Evolutionary conservation across 345 rosid species (phyloP).

Genomic region (Linum tenue): DNA sequence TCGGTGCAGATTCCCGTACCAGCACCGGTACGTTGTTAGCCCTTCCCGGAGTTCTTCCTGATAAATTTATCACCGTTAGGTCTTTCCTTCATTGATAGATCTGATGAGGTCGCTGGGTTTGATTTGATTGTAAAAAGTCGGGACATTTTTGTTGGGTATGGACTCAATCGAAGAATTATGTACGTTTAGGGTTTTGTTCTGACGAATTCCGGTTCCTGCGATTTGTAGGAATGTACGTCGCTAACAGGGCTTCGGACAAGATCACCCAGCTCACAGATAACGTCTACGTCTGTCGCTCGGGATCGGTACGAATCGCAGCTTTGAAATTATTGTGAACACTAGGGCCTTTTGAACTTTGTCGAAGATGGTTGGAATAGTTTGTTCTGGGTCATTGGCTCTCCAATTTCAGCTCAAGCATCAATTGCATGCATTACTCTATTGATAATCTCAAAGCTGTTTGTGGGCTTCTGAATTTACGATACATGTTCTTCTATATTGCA

Average conservation of each 20-base stretch:
- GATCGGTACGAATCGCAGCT: conserved; percentile 56
- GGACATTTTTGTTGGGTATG: not conserved
- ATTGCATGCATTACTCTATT: not conserved
- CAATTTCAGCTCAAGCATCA: not conserved
- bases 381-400: not conserved
- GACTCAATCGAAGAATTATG: not conserved
- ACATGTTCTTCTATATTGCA: conserved; percentile 15
- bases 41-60: not conserved
- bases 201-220: conserved; percentile 4
- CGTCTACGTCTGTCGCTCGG: conserved; percentile 93
- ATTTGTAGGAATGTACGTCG: conserved; percentile 65
- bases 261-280: conserved; percentile 91
- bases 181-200: not conserved
- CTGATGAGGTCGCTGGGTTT: not conserved
- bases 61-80: conserved; percentile 1
- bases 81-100: not conserved
- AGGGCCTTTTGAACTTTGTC: not conserved
- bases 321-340: not conserved
- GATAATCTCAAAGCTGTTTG: not conserved
- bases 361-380: not conserved
- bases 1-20: conserved; percentile 98
- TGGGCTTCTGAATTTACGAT: not conserved
- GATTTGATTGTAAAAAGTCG: not conserved
- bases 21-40: conserved; percentile 60
- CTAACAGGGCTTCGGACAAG: conserved; percentile 92